Evolutionary conservation across 352 stramenopile species (phyloP).

Genomic region (Globisporangium nagaii): DNA sequence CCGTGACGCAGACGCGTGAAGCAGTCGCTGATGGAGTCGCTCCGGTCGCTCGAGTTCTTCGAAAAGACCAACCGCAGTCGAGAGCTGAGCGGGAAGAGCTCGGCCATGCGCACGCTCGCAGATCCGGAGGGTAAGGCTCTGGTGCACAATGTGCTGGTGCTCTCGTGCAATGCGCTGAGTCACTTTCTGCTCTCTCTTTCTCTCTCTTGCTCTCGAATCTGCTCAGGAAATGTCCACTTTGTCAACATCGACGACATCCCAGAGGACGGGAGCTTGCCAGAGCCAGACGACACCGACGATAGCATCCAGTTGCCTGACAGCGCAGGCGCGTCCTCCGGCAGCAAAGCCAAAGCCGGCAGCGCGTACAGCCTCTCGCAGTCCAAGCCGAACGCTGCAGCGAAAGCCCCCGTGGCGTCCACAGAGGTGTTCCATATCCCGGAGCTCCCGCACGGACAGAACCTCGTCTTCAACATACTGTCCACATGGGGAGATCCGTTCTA

Average conservation of each 20-base stretch:
- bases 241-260: slow-evolving; percentile 66
- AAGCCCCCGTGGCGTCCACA: slow-evolving; percentile 5
- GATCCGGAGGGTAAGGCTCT: slow-evolving; percentile 46
- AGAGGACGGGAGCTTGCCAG: slow-evolving; percentile 11
- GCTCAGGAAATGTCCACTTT: slow-evolving; percentile 63
- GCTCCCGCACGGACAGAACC: slow-evolving; percentile 55
- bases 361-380: slow-evolving; percentile 5
- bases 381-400: too few relatives aligned
- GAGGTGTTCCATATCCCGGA: slow-evolving; percentile 63
- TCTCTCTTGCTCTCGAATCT: not conserved
- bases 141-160: too few relatives aligned
- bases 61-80: slow-evolving; percentile 68
- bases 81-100: slow-evolving; percentile 52
- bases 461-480: slow-evolving; percentile 81
- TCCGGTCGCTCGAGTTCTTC: slow-evolving; percentile 69
- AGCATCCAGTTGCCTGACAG: not conserved
- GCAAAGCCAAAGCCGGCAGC: not conserved
- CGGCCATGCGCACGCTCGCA: slow-evolving; percentile 47
- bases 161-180: not conserved
- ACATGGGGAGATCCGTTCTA: slow-evolving; percentile 91
- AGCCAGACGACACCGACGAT: slow-evolving; percentile 5
- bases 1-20: slow-evolving; percentile 44
- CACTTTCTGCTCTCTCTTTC: not conserved
- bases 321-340: not conserved
- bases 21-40: slow-evolving; percentile 62